Percentiles rank a stretch among this genome's conserved stretches.
Evolutionary conservation across 768 basidiomycete species (phyloP).

Genomic region (Mycena metata): DNA sequence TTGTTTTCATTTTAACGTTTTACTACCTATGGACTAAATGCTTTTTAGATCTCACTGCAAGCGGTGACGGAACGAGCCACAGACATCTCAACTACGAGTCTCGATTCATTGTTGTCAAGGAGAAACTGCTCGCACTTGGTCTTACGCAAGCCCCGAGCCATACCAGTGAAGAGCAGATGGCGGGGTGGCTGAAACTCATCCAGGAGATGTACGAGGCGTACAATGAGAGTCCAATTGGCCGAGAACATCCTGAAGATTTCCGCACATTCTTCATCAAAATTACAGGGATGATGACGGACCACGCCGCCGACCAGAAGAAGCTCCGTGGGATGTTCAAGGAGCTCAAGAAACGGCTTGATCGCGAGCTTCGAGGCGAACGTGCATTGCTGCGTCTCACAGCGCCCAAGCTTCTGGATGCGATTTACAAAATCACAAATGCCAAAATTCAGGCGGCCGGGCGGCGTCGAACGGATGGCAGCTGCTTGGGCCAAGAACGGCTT

Average conservation of each 20-base stretch:
- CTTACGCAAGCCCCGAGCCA: slow-evolving; percentile 34
- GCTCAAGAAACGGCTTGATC: slow-evolving; percentile 9
- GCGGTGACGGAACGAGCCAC: slow-evolving; percentile 40
- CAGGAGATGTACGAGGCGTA: slow-evolving; percentile 33
- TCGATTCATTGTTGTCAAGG: slow-evolving; percentile 26
- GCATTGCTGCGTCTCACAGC: neutral
- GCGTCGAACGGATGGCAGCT: too few species aligned
- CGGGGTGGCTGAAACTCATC: slow-evolving; percentile 37
- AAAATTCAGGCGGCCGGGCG: slow-evolving; percentile 22
- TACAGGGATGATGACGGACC: slow-evolving; percentile 39
- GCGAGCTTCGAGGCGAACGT: slow-evolving; percentile 12
- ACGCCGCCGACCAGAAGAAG: slow-evolving; percentile 45
- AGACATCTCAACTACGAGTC: slow-evolving; percentile 39
- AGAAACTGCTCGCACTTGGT: slow-evolving; percentile 31
- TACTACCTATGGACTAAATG: too few species aligned
- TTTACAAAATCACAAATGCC: slow-evolving; percentile 6
- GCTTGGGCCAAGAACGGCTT: too few species aligned
- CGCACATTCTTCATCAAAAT: slow-evolving; percentile 28
- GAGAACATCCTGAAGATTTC: neutral
- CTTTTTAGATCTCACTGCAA: slow-evolving; percentile 13
- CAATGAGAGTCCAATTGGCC: slow-evolving; percentile 19
- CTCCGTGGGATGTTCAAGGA: slow-evolving; percentile 12
- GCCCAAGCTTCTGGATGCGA: neutral
- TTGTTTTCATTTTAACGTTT: too few species aligned
- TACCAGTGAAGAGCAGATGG: slow-evolving; percentile 39